Evolutionary conservation across 164 flowering plant species (phyloP).

Genomic region (Aristolochia californica): DNA sequence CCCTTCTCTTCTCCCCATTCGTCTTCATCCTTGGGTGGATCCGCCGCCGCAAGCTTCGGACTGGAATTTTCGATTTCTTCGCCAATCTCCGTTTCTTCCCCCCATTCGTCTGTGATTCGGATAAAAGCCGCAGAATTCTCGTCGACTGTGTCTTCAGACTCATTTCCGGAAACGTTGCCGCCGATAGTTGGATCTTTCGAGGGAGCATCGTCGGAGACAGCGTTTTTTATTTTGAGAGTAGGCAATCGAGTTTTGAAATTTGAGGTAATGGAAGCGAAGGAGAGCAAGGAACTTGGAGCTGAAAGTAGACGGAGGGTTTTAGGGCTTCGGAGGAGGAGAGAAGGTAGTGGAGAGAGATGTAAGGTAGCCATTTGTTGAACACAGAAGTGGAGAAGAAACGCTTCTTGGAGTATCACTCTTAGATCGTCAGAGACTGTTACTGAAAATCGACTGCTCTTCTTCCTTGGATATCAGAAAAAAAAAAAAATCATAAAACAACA

Average conservation of each 20-base stretch:
- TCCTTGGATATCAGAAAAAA: too few species aligned
- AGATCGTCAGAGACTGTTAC: neutral
- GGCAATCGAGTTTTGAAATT: conserved; percentile 1
- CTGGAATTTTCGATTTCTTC: conserved; percentile 18
- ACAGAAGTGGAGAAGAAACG: neutral
- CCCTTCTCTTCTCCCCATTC: conserved; percentile 53
- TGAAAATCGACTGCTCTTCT: neutral
- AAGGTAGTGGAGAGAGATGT: conserved; percentile 12
- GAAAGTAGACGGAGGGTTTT: conserved; percentile 1
- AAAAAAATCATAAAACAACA: too few species aligned
- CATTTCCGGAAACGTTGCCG: neutral
- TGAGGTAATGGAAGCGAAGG: conserved; percentile 3
- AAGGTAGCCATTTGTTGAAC: conserved; percentile 16
- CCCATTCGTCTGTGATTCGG: conserved; percentile 48
- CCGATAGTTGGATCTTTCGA: neutral
- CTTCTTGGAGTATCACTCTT: too few species aligned
- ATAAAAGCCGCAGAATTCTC: neutral
- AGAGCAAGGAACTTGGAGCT: conserved; percentile 4
- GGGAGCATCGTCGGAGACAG: conserved; percentile 3
- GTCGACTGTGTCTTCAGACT: conserved; percentile 1
- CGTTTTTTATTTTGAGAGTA: conserved; percentile 12
- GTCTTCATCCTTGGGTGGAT: conserved; percentile 61
- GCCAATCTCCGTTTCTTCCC: conserved; percentile 49
- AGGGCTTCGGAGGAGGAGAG: conserved; percentile 11
- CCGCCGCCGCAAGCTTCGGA: conserved; percentile 34